Evolutionary conservation across 2,329 filamentous ascomycete species (phyloP).

Genomic region (Chalara sp.): DNA sequence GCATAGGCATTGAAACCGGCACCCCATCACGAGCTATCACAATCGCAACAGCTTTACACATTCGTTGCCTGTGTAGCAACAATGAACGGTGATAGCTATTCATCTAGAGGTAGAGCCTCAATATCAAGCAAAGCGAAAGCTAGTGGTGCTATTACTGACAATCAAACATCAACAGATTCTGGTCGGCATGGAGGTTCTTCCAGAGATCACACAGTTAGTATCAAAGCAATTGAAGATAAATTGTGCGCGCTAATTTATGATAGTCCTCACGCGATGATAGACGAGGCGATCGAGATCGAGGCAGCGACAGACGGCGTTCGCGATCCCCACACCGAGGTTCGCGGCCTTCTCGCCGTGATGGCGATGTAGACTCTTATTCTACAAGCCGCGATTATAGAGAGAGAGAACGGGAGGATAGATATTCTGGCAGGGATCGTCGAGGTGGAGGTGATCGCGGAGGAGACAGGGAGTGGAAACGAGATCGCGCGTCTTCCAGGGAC

Average conservation of each 20-base stretch:
- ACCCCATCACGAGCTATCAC: too few species aligned
- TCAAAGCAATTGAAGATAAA: neutral
- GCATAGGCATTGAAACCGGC: too few species aligned
- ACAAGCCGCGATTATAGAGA: slow-evolving; percentile 89
- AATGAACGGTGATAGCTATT: slow-evolving; percentile 85
- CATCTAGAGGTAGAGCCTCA: slow-evolving; percentile 58
- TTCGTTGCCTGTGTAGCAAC: slow-evolving; percentile 21
- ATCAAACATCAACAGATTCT: slow-evolving; percentile 34
- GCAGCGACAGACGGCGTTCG: slow-evolving; percentile 66
- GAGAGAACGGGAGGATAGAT: slow-evolving; percentile 88
- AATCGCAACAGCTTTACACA: too few species aligned
- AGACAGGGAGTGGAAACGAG: slow-evolving; percentile 52
- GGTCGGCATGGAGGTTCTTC: slow-evolving; percentile 37
- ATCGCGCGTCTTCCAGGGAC: slow-evolving; percentile 74
- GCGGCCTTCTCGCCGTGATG: slow-evolving; percentile 61
- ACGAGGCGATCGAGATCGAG: slow-evolving; percentile 38
- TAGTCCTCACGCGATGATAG: slow-evolving; percentile 31
- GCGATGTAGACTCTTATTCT: slow-evolving; percentile 79
- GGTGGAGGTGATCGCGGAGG: slow-evolving; percentile 52
- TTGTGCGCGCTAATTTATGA: slow-evolving; percentile 18
- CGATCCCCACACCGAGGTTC: slow-evolving; percentile 73
- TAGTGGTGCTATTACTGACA: slow-evolving; percentile 28
- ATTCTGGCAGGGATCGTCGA: slow-evolving; percentile 61
- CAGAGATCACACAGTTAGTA: slow-evolving; percentile 46
- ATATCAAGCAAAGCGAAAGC: slow-evolving; percentile 21